Percentiles rank a stretch among this genome's conserved stretches.
phyloP scores from a whole-genome alignment of 306 rosid genomes.

The Inga oerstediana region DNA sequence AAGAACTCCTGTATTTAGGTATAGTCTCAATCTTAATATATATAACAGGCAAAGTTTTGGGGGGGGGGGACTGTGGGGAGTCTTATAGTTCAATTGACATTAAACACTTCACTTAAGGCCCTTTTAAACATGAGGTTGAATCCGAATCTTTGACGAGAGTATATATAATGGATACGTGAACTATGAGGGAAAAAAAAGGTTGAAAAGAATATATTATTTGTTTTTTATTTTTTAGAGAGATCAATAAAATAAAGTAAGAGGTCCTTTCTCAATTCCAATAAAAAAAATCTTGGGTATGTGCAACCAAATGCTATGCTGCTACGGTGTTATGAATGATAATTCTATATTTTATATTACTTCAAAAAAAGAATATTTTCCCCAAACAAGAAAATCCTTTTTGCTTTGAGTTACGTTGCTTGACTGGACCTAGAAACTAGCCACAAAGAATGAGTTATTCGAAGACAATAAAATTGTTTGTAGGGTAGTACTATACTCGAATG shows the following conservation, averaged over 20 bases:
- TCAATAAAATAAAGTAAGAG: not conserved
- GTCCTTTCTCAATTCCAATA: not conserved
- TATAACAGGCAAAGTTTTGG: no score
- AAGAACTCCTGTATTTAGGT: not conserved
- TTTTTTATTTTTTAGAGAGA: not conserved
- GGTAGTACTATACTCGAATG: not conserved
- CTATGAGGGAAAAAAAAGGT: not conserved
- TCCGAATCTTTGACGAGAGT: no score
- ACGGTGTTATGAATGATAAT: not conserved
- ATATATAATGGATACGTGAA: no score
- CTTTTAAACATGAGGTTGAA: no score
- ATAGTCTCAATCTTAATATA: no score
- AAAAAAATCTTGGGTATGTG: not conserved
- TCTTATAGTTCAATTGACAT: no score
- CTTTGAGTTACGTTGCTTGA: not conserved
- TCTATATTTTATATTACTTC: not conserved
- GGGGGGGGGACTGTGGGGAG: no score
- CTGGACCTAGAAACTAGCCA: not conserved
- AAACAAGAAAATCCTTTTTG: not conserved
- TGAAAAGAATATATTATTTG: not conserved
- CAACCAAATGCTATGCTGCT: not conserved
- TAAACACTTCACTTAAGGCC: no score
- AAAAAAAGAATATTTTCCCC: not conserved
- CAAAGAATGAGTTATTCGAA: not conserved
- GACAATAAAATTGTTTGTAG: not conserved